Evolutionary conservation across 73 alveolate species (phyloP).

Genomic region (Loxodes magnus): DNA sequence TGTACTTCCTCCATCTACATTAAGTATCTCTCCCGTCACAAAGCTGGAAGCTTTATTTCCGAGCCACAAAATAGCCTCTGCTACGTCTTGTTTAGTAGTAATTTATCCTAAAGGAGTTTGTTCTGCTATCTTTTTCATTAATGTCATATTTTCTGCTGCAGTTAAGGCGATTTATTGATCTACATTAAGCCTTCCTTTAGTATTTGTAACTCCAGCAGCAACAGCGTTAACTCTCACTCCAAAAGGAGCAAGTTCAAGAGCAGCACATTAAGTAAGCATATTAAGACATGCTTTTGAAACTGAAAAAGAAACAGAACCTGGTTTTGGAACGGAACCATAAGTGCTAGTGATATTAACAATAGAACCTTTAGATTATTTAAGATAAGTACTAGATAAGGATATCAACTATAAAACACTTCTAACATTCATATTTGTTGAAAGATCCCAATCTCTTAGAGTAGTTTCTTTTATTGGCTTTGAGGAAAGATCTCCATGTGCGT

Average conservation of each 20-base stretch:
- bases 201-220: conserved; percentile 63
- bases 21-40: conserved; percentile 79
- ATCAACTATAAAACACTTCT: conserved; percentile 65
- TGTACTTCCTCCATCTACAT: conserved; percentile 63
- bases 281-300: conserved; percentile 66
- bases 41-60: conserved; percentile 57
- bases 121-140: conserved; percentile 29
- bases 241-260: conserved; percentile 70
- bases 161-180: conserved; percentile 8
- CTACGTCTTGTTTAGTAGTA: conserved; percentile 46
- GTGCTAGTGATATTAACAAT: conserved; percentile 64
- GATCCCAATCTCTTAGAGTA: conserved; percentile 60
- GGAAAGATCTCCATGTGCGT: conserved; percentile 55
- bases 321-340: conserved; percentile 74
- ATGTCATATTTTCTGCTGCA: conserved; percentile 28
- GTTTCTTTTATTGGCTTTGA: conserved; percentile 48
- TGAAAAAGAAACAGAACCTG: conserved; percentile 48
- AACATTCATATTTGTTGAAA: conserved; percentile 65
- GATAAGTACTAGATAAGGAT: conserved; percentile 73
- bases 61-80: conserved; percentile 56
- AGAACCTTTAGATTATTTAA: conserved; percentile 69
- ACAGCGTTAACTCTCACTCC: conserved; percentile 77
- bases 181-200: conserved; percentile 5
- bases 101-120: conserved; percentile 24
- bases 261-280: conserved; percentile 58